Percentiles rank a stretch among this genome's conserved stretches.
Conservation (phyloP, 148 eudicot genomes). For the Talinum fruticosum region DNA sequence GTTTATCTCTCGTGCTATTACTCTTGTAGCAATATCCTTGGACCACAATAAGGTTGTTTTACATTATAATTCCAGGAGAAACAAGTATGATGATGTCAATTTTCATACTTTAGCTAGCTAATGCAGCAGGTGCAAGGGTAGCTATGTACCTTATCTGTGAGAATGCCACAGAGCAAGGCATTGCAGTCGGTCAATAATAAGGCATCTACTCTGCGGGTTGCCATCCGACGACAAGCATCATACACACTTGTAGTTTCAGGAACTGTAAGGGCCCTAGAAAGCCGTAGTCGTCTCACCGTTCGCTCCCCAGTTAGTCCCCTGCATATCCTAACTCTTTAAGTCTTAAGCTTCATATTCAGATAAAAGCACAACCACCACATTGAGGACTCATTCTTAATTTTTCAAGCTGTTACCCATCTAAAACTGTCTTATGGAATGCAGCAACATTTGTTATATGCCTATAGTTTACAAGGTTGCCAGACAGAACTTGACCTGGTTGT, state of each 20-base stretch:
- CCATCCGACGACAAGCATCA: slow-evolving; percentile 96
- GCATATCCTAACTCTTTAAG: slow-evolving; percentile 10
- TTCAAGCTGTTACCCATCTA: background rate
- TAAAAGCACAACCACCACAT: background rate
- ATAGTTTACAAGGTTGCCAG: background rate
- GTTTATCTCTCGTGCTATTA: slow-evolving; percentile 79
- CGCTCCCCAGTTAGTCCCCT: slow-evolving; percentile 90
- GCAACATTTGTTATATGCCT: background rate
- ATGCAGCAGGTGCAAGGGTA: slow-evolving; percentile 9
- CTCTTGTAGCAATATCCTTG: slow-evolving; percentile 89
- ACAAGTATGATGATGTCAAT: background rate
- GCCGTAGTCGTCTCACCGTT: slow-evolving; percentile 80
- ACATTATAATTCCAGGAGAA: background rate
- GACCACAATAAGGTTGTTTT: slow-evolving; percentile 19
- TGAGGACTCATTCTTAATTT: background rate
- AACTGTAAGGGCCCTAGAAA: slow-evolving; percentile 86
- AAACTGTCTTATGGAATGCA: background rate
- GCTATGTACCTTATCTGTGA: slow-evolving; percentile 79
- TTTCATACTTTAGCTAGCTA: background rate
- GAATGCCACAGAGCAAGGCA: slow-evolving; percentile 90
- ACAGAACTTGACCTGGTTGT: background rate
- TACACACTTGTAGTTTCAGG: slow-evolving; percentile 81
- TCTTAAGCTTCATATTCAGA: background rate
- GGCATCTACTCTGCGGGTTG: slow-evolving; percentile 89
- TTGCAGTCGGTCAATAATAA: slow-evolving; percentile 87